A percentile compares a stretch with the other conserved stretches of the same genome.
Evolutionary conservation across 176 grass and related monocot species (phyloP).

Genomic region (Poa pratensis): DNA sequence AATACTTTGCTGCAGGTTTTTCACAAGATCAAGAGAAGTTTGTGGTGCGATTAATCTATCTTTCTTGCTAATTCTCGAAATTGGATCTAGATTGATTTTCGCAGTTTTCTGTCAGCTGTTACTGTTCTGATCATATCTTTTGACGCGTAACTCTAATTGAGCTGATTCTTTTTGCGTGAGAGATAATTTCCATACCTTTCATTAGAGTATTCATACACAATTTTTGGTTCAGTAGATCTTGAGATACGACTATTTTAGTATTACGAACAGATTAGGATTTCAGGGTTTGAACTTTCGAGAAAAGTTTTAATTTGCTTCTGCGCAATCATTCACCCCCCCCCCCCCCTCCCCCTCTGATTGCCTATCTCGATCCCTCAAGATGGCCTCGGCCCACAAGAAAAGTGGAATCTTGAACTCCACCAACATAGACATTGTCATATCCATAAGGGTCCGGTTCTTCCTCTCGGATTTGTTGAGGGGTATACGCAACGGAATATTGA

Average conservation of each 20-base stretch:
- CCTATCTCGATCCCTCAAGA: background rate
- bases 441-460: no score
- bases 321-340: background rate
- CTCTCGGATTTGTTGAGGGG: no score
- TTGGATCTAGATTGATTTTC: background rate
- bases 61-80: background rate
- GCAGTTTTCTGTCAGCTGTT: background rate
- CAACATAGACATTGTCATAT: no score
- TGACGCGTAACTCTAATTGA: background rate
- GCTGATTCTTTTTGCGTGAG: background rate
- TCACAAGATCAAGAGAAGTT: background rate
- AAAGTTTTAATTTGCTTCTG: background rate
- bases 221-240: no score
- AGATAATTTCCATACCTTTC: background rate
- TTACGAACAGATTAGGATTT: background rate
- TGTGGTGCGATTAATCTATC: background rate
- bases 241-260: background rate
- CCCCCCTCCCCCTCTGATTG: slow-evolving; percentile 13
- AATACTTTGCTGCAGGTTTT: background rate
- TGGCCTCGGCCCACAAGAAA: no score
- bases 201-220: background rate
- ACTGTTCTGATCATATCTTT: background rate
- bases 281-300: background rate
- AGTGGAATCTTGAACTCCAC: no score
- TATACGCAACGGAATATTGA: no score